Conservation (phyloP, 805 yeast genomes). For the Dipodascopsis uninucleata region DNA sequence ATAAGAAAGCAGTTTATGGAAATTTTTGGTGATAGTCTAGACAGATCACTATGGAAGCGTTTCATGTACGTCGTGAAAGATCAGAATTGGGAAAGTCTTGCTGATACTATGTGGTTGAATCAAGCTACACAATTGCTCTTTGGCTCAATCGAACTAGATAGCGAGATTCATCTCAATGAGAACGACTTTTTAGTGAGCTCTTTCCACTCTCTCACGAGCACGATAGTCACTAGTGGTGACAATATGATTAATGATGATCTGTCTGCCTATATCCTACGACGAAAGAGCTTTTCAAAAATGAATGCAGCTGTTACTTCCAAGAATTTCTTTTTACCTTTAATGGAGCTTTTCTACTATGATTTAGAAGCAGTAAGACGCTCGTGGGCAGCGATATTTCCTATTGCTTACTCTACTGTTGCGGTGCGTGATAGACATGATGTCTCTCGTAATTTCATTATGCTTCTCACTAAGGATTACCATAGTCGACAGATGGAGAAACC, state of each 20-base stretch:
- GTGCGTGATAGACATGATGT: conserved; percentile 79
- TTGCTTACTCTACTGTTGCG: conserved; percentile 69
- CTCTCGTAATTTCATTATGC: conserved; percentile 70
- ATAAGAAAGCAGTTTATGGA: conserved; percentile 75
- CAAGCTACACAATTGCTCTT: conserved; percentile 85
- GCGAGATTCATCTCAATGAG: conserved; percentile 44
- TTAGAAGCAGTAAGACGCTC: conserved; percentile 73
- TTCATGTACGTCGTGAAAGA: conserved; percentile 84
- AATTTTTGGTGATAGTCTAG: conserved; percentile 73
- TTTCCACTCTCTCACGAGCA: conserved; percentile 21
- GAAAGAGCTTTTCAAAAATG: conserved; percentile 30
- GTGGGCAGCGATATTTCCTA: conserved; percentile 83
- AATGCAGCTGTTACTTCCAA: conserved; percentile 43
- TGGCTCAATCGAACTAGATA: conserved; percentile 63
- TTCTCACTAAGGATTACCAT: conserved; percentile 87
- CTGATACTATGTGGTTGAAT: conserved; percentile 91
- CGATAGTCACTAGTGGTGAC: conserved; percentile 20
- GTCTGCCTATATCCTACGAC: conserved; percentile 24
- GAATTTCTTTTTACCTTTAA: conserved; percentile 64
- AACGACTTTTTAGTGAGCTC: conserved; percentile 45
- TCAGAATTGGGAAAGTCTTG: conserved; percentile 94
- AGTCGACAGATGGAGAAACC: conserved; percentile 81
- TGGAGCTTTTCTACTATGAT: conserved; percentile 78
- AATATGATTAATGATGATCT: conserved; percentile 28
- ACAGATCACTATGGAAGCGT: conserved; percentile 71